Evolutionary conservation across 2,329 filamentous ascomycete species (phyloP).

Genomic region (Ophiocordyceps camponoti-rufipedis): DNA sequence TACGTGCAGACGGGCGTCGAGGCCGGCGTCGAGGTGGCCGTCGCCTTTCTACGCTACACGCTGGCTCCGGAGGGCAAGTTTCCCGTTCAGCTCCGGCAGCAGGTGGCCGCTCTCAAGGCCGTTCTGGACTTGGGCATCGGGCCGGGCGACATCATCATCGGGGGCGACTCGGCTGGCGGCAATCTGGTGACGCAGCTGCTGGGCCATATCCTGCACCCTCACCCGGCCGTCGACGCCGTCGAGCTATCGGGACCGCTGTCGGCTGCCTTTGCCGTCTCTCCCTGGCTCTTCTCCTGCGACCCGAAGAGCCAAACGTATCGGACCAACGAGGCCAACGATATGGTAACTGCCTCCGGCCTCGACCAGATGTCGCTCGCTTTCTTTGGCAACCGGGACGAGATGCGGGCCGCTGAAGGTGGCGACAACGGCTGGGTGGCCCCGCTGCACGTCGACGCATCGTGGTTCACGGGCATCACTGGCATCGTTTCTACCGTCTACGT

Average conservation of each 20-base stretch:
- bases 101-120: conserved; percentile 12
- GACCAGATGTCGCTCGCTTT: conserved; percentile 1
- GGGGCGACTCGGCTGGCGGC: conserved; percentile 19
- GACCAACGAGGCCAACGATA: conserved; percentile 13
- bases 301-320: conserved; percentile 7
- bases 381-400: conserved; percentile 3
- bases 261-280: conserved; percentile 15
- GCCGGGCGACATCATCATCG: conserved; percentile 14
- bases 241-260: conserved; percentile 9
- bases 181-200: conserved; percentile 15
- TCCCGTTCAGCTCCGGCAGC: conserved; percentile 15
- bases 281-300: conserved; percentile 10
- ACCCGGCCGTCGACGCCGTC: conserved; percentile 7
- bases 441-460: conserved; percentile 10
- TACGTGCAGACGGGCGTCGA: conserved; percentile 7
- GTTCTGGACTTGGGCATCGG: conserved; percentile 11
- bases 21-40: conserved; percentile 9
- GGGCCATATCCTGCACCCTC: conserved; percentile 14
- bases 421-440: conserved; percentile 10
- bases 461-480: conserved; percentile 9
- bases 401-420: conserved; percentile 2
- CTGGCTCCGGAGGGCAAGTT: conserved; percentile 12
- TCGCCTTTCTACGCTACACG: conserved; percentile 17
- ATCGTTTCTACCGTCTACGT: conserved; percentile 11
- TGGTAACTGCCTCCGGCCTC: conserved; percentile 10